Percentiles rank a stretch among this genome's conserved stretches.
Conservation (phyloP, 805 yeast genomes). For the Ogataea corticis region DNA sequence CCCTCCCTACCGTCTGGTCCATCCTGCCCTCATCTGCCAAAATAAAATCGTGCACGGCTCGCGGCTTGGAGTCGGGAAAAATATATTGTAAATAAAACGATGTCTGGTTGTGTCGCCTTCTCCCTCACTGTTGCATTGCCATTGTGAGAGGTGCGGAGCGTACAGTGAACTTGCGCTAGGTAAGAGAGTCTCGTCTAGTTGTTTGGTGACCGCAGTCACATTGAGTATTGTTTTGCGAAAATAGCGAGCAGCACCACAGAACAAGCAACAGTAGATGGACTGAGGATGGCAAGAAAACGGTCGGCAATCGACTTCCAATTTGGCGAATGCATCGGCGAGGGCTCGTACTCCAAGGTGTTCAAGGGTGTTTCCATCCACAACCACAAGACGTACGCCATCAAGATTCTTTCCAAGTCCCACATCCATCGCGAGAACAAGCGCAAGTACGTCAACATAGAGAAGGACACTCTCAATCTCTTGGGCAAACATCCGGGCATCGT, state of each 20-base stretch:
- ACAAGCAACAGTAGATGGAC: constrained; percentile 3
- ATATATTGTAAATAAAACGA: constrained; percentile 1
- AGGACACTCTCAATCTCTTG: constrained; percentile 79
- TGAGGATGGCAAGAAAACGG: constrained; percentile 41
- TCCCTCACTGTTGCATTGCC: too few relatives aligned
- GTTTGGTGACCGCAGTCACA: not conserved
- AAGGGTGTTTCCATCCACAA: constrained; percentile 80
- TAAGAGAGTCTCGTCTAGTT: not conserved
- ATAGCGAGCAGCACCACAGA: constrained; percentile 1
- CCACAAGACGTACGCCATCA: constrained; percentile 80
- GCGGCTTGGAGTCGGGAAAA: not conserved
- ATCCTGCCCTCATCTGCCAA: not conserved
- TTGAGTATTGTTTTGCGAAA: constrained; percentile 1
- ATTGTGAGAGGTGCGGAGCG: too few relatives aligned
- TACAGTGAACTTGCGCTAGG: too few relatives aligned
- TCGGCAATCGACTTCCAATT: constrained; percentile 85
- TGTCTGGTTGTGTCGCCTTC: not conserved
- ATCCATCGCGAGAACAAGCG: constrained; percentile 92
- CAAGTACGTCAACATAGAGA: constrained; percentile 94
- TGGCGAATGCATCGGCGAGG: constrained; percentile 89
- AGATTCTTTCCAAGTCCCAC: constrained; percentile 87
- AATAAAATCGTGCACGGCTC: not conserved
- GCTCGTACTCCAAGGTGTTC: constrained; percentile 92
- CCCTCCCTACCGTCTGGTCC: not conserved
- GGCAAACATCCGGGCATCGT: constrained; percentile 96